Base-by-base conservation (phyloP, 306 rosid species). In the Senna tora region DNA sequence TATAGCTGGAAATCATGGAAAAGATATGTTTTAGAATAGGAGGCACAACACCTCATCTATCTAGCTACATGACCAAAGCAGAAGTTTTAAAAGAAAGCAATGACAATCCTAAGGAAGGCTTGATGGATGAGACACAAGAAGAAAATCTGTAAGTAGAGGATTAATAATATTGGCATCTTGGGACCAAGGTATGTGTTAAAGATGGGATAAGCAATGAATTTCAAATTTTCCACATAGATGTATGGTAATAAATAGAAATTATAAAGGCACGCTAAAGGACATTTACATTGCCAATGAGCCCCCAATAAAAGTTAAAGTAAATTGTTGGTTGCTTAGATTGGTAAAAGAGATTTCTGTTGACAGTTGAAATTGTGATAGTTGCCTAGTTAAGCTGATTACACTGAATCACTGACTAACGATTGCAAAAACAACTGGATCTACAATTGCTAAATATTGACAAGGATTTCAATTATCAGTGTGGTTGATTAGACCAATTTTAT, bases 1-100 rank as follows among this genome's bases (percentile, higher is more conserved):
- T 87, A 82, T 90, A 87, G 30, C 96, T 90, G 80, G 6, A 41
- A 25, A 68, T 17, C 45, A 74, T 6, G 56, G 51, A 63, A 58
- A 59, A 38, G 12, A 65, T 39, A 42, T 20, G 16, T 69, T 60
- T 62, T 49, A 78, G 71, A 54, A 77, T 64, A 50, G 16, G 45
- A 69, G 55, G 64, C 32, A 41, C 49, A 38, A 50, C 25, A 52
- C 61, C 25, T 33, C 71, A 42, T 46, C 59, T 42, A 20, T 28
- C 66, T 39, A 49, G 79, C 79, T 69, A 72, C 25, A 72, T 72
- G 59, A 52, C 76, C 38, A 32, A 49, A 42, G 34, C 28, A 66
- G 36, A 76, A 72, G 20, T 21, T 22, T 65, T 72, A 16, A 49
- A 47, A 51, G 38, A 39, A 73, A 20, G 13, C 6, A 59, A 28